Evolutionary conservation across 441 rosid species (phyloP), one percentile per base, ranked within the genome.

Genomic region (Francoa sonchifolia): DNA sequence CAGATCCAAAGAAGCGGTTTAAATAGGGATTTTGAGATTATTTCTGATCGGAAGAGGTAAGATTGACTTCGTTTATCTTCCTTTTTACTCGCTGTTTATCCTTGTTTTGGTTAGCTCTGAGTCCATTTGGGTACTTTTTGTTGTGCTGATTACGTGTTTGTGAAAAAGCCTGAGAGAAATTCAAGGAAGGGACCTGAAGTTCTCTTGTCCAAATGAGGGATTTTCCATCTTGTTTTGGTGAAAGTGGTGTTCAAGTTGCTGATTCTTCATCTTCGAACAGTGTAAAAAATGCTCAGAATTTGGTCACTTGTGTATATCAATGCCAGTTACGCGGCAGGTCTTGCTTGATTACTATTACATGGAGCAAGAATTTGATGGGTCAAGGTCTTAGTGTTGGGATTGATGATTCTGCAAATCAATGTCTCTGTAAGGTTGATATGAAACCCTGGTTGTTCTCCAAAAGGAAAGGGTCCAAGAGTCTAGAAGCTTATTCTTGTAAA

Each of bases 211-310:
- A 6, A 48, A 83, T 88, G 93, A 83, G 73, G 73, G 95, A 88
- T 55, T 83, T 88, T 60, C 93, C 90, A 54, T 88, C 97, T 67
- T 88, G 95, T 69, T 88, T 83, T 43, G 87, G 93, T 51, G 97
- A 88, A 62, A 83, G 66, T 54, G 93, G 93, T 33, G 90, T 83
- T 41, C 97, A 88, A 55, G 77, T 83, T 20, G 89, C 90, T 32
- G 88, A 83, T 59, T 76, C 95, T 0, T 76, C 96, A 3, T 61
- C 82, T 14, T 73, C 92, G 15, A 62, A 43, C 44, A 39, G 73
- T 1, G 37, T 65, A 1, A 80, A 73, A 69, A 64, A 62, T 52
- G 77, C 89, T 16, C 95, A 78, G 59, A 83, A 83, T 51, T 39
- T 77, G 57, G 90, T 77, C 35, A 75, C 75, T 16, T 84, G 90